Percentiles rank a stretch among this genome's conserved stretches.
phyloP scores from a whole-genome alignment of 768 basidiomycete species.

The Suillus occidentalis region DNA sequence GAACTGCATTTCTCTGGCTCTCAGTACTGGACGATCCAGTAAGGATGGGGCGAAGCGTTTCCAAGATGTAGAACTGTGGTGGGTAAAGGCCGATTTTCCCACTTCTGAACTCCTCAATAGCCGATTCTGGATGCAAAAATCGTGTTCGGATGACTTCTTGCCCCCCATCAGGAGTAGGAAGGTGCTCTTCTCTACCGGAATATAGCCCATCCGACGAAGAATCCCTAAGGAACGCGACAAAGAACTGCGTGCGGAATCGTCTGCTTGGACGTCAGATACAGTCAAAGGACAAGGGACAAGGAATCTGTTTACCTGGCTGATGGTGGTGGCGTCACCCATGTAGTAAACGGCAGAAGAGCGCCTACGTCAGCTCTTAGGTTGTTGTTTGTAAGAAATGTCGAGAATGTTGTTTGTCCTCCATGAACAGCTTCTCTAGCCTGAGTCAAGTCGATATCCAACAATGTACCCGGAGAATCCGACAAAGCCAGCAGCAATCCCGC shows the following conservation, averaged over 20 bases:
- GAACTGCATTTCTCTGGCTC: slow-evolving; percentile 47
- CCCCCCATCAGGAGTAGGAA: slow-evolving; percentile 69
- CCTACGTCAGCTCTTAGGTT: slow-evolving; percentile 43
- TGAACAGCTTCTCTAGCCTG: slow-evolving; percentile 58
- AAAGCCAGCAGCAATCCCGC: slow-evolving; percentile 65
- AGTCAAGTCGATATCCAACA: slow-evolving; percentile 44
- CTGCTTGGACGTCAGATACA: slow-evolving; percentile 34
- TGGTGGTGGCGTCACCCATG: slow-evolving; percentile 70
- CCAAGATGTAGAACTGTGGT: slow-evolving; percentile 71
- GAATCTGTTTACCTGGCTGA: slow-evolving; percentile 42
- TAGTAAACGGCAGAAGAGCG: slow-evolving; percentile 65
- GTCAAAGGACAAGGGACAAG: neutral
- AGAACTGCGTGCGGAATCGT: slow-evolving; percentile 74
- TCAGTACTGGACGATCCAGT: slow-evolving; percentile 39
- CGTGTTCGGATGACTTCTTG: slow-evolving; percentile 68
- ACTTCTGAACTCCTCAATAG: slow-evolving; percentile 50
- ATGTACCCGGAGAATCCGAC: slow-evolving; percentile 16
- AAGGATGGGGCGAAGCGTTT: slow-evolving; percentile 57
- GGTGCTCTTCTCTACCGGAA: slow-evolving; percentile 52
- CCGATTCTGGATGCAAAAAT: slow-evolving; percentile 58
- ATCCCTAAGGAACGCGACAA: slow-evolving; percentile 56
- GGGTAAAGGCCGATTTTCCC: slow-evolving; percentile 64
- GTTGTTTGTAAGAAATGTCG: slow-evolving; percentile 49
- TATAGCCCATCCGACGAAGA: slow-evolving; percentile 47
- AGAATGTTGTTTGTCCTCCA: slow-evolving; percentile 48